These are phyloP conservation scores for Spongiforma sp. DNA, from an alignment of 1,284 basidiomycete species.

Conservation along the genomic window DNA sequence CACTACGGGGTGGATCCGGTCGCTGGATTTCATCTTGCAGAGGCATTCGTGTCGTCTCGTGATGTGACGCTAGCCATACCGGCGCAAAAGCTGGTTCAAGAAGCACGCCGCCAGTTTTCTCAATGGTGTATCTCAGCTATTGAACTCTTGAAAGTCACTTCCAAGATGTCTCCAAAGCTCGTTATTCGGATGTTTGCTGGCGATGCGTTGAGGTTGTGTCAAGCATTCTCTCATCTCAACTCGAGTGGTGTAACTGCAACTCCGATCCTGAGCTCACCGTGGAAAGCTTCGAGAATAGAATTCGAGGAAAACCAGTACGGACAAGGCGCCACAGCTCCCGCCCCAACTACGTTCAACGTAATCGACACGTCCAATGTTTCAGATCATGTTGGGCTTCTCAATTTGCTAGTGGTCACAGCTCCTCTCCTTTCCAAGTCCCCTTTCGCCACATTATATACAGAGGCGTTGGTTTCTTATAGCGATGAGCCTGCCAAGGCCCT, in stretches of 20 bases:
- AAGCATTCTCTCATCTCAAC: conserved; percentile 31
- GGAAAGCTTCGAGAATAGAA: conserved; percentile 40
- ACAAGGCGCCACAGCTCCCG: conserved; percentile 16
- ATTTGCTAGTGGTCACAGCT: conserved; percentile 45
- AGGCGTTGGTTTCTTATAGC: conserved; percentile 41
- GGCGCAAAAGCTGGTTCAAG: conserved; percentile 14
- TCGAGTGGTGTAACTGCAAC: conserved; percentile 27
- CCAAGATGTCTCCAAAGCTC: conserved; percentile 18
- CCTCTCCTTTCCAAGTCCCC: conserved; percentile 42
- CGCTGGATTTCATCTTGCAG: conserved; percentile 50
- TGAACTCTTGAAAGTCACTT: conserved; percentile 18
- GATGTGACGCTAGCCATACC: conserved; percentile 6
- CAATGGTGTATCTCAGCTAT: conserved; percentile 27
- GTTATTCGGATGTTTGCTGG: conserved; percentile 38
- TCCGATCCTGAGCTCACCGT: conserved; percentile 41
- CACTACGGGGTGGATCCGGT: conserved; percentile 56
- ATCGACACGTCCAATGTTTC: conserved; percentile 60
- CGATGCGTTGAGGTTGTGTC: conserved; percentile 39
- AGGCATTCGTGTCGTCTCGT: conserved; percentile 31
- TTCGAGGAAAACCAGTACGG: conserved; percentile 43
- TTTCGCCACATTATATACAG: conserved; percentile 46
- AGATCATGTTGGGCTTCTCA: conserved; percentile 54
- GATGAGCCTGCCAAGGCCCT: conserved; percentile 40
- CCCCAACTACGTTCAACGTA: conserved; percentile 51
- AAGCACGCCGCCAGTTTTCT: conserved; percentile 28